Conservation (phyloP, 176 grass and related monocot genomes). For the Zea luxurians region DNA sequence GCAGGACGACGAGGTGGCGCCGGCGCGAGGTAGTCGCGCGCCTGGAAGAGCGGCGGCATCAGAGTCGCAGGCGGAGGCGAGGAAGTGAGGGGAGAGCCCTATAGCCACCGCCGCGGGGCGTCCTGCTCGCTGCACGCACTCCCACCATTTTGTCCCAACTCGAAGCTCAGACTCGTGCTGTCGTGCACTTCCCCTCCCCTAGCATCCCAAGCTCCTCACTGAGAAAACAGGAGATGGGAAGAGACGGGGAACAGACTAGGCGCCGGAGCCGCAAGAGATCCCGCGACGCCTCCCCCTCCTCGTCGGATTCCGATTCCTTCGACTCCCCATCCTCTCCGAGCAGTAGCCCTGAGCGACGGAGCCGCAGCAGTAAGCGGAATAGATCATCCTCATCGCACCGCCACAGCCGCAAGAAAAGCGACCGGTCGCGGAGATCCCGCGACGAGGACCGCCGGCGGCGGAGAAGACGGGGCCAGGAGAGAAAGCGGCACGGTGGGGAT, state of each 20-base stretch:
- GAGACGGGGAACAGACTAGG: conserved; percentile 35
- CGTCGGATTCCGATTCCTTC: conserved; percentile 30
- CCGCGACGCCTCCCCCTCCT: conserved; percentile 7
- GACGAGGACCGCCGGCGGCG: conserved; percentile 31
- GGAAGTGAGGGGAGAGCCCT: no score
- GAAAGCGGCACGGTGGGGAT: background rate
- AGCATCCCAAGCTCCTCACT: background rate
- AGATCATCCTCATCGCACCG: conserved; percentile 37
- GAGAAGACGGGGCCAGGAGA: conserved; percentile 30
- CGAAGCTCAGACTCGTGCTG: background rate
- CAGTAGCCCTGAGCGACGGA: conserved; percentile 47
- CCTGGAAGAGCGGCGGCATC: no score
- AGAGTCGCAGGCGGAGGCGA: no score
- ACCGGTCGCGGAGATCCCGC: conserved; percentile 42
- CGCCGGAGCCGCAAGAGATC: conserved; percentile 56
- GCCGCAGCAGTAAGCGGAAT: conserved; percentile 44
- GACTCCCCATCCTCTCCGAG: conserved; percentile 29
- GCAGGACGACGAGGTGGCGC: no score
- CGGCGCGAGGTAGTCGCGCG: no score
- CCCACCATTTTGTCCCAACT: background rate
- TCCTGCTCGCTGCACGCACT: no score
- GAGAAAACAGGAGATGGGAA: conserved; percentile 16
- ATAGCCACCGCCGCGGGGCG: no score
- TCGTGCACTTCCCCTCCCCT: background rate
- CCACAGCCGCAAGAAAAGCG: conserved; percentile 41